These are phyloP conservation scores for Vitellaria paradoxa DNA, from an alignment of 179 eudicot genomes.

Conservation along the genomic window DNA sequence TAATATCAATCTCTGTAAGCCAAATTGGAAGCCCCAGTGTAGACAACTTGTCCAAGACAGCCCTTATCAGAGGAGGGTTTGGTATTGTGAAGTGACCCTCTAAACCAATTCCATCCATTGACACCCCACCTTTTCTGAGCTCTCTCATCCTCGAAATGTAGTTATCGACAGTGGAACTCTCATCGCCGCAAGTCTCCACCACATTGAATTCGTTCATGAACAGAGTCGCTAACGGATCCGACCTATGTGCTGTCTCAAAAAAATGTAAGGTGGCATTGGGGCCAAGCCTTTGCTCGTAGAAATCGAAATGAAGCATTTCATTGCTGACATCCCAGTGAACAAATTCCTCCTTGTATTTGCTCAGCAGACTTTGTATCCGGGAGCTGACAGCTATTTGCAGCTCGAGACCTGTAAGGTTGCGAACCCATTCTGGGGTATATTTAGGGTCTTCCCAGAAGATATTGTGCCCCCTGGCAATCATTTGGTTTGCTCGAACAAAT, in stretches of 20 bases:
- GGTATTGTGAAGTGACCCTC: slow-evolving; percentile 82
- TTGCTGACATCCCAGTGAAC: no score
- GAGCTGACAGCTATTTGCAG: neutral
- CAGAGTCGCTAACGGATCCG: slow-evolving; percentile 70
- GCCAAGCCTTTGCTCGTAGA: slow-evolving; percentile 75
- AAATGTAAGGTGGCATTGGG: slow-evolving; percentile 56
- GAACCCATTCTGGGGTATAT: slow-evolving; percentile 20
- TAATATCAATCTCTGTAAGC: slow-evolving; percentile 81
- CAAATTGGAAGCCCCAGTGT: slow-evolving; percentile 79
- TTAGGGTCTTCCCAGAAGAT: slow-evolving; percentile 91
- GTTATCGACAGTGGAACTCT: slow-evolving; percentile 63
- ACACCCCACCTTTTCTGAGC: slow-evolving; percentile 54
- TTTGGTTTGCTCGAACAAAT: slow-evolving; percentile 64
- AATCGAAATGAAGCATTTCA: slow-evolving; percentile 10
- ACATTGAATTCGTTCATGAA: slow-evolving; percentile 95
- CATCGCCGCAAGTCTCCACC: slow-evolving; percentile 76
- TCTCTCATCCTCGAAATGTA: slow-evolving; percentile 55
- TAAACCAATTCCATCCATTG: slow-evolving; percentile 78
- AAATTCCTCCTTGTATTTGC: no score
- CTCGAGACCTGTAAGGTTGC: no score
- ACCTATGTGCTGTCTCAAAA: slow-evolving; percentile 53
- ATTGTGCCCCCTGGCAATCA: slow-evolving; percentile 75
- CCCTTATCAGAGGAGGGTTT: slow-evolving; percentile 76
- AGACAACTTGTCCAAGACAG: slow-evolving; percentile 67
- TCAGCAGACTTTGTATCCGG: neutral